Evolutionary conservation across 805 yeast genomes (phyloP).

Genomic region (Helenozyma baotianmanensis): DNA sequence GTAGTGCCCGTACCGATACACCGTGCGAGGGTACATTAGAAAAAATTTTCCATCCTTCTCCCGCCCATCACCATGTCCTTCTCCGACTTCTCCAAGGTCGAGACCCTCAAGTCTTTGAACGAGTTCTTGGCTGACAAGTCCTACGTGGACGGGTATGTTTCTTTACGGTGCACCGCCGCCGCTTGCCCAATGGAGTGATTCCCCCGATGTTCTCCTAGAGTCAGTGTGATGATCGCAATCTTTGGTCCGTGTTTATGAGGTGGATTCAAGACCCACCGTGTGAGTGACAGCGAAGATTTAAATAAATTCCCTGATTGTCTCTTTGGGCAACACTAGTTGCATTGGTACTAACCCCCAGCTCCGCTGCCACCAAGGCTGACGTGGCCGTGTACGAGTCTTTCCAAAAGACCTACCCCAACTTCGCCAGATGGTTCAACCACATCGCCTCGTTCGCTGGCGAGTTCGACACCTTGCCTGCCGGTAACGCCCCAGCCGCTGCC

Average conservation of each 20-base stretch:
- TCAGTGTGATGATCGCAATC: slow-evolving; percentile 59
- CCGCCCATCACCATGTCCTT: slow-evolving; percentile 53
- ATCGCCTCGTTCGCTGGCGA: slow-evolving; percentile 89
- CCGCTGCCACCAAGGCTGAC: slow-evolving; percentile 93
- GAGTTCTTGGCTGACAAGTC: slow-evolving; percentile 86
- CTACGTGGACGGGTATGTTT: slow-evolving; percentile 91
- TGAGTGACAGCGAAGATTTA: slow-evolving; percentile 67
- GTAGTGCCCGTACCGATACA: slow-evolving; percentile 13
- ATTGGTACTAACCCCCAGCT: slow-evolving; percentile 43
- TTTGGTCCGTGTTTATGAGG: slow-evolving; percentile 98
- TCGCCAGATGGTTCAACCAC: slow-evolving; percentile 98
- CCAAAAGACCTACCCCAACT: slow-evolving; percentile 87
- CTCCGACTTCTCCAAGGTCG: slow-evolving; percentile 77
- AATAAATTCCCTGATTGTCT: slow-evolving; percentile 35
- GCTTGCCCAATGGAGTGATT: neutral
- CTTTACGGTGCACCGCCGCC: too few species aligned
- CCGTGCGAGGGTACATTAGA: slow-evolving; percentile 2
- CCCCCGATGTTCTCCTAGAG: neutral
- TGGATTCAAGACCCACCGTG: slow-evolving; percentile 92
- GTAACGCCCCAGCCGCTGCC: slow-evolving; percentile 54
- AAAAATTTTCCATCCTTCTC: slow-evolving; percentile 10
- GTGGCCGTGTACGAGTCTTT: slow-evolving; percentile 91
- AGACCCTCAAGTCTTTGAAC: slow-evolving; percentile 62
- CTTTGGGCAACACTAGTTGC: neutral
- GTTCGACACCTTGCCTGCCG: slow-evolving; percentile 79